Evolutionary conservation across 2,329 filamentous ascomycete genomes (phyloP), one percentile per base, ranked within the genome.

Genomic region (Aspergillus thermomutatus): DNA sequence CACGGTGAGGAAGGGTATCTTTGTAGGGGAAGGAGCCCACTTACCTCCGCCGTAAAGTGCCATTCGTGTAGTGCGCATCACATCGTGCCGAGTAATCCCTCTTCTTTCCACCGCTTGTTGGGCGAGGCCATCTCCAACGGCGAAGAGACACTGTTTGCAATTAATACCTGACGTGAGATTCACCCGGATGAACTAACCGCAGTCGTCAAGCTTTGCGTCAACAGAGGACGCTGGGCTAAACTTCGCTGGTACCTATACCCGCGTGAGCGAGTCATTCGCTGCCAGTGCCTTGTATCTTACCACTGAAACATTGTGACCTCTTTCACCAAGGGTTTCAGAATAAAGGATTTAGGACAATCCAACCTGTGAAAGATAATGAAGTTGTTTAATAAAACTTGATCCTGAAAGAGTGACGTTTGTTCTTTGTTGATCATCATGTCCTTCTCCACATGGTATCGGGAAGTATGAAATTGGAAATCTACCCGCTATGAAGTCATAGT

Each of bases 151-250:
- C 58, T 58, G 19, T 17, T 5, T 10, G 17, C 7, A 7, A 31
- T 53, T 4, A 43, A 19, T 34, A 1, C 40, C 14, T 7, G 3
- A 19, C 6, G 4, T 6, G 0, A 26, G 4, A 9, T n/a, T 47
- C 8, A 3, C 21, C 3, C 3, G 14, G 3, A 26, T 14, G 45
- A 2, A 55, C 55, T 23, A 50, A 62, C 60, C 25, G 58, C 59
- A 3, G 60, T 62, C 0, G 60, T 62, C 8, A 62, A 21, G 34
- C 60, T 57, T 43, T 62, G 60, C 25, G 58, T 62, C 50, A 62
- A 28, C 14, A 61, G n/a, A 4, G 60, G 60, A 27, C 58, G 56
- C 41, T 56, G 56, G 14, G 52, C 17, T 23, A 62, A 51, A 49
- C 56, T 52, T 40, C 56, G 45, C 43, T 59, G 60, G 48, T 62